Conservation (phyloP, 768 basidiomycete species). For the Lactarius hatsudake region DNA sequence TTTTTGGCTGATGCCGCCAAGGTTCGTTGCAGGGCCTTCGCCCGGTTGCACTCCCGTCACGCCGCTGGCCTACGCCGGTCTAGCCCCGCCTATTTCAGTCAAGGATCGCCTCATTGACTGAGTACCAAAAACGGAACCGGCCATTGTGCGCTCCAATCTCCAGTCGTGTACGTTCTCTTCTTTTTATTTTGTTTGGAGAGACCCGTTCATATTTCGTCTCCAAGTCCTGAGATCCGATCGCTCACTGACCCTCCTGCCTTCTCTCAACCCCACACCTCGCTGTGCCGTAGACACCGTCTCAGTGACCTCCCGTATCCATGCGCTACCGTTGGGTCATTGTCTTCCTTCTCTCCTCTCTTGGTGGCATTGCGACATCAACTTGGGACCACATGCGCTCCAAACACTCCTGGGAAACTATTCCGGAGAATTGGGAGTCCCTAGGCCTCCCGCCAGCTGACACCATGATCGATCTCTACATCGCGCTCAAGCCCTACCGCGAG, state of each 20-base stretch:
- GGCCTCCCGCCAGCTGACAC: background rate
- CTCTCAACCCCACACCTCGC: background rate
- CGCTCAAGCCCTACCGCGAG: background rate
- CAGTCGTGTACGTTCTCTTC: no score
- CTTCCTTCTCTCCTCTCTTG: background rate
- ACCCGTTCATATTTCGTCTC: background rate
- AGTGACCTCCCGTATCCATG: background rate
- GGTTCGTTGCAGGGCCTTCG: no score
- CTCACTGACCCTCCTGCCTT: background rate
- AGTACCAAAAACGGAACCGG: no score
- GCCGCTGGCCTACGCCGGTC: no score
- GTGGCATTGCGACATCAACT: background rate
- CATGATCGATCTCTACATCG: no score
- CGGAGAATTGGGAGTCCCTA: background rate
- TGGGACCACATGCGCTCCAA: background rate
- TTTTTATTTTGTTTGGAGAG: no score
- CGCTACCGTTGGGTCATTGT: background rate
- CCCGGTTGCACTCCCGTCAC: no score
- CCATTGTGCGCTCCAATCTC: no score
- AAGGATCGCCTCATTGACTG: no score
- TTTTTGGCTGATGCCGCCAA: no score
- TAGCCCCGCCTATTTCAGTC: no score
- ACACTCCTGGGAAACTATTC: background rate
- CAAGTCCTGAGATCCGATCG: background rate
- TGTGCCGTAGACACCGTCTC: no score